Conservation (phyloP, 306 rosid species). For the Hippophae tibetana region DNA sequence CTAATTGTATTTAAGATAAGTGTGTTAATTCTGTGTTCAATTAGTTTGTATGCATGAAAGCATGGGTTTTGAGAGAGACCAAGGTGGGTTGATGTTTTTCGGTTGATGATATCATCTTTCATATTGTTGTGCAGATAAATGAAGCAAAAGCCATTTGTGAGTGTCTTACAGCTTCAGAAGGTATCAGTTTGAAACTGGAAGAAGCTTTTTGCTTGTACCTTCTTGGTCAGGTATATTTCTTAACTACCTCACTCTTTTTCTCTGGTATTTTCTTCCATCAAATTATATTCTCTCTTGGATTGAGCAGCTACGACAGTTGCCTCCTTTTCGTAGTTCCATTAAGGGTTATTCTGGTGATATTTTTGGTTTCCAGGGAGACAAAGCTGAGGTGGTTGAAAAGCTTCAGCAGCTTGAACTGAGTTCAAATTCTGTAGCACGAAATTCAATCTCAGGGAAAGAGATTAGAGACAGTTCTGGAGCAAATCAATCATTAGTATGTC, state of each 20-base stretch:
- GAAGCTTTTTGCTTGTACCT: conserved; percentile 71
- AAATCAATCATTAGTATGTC: conserved; percentile 61
- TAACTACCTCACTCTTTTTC: conserved; percentile 5
- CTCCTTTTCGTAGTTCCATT: conserved; percentile 10
- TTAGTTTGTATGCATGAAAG: background rate
- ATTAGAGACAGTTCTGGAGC: conserved; percentile 42
- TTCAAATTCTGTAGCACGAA: conserved; percentile 43
- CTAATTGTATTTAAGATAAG: background rate
- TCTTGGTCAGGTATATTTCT: conserved; percentile 63
- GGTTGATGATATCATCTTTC: conserved; percentile 2
- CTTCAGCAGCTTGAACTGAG: conserved; percentile 63
- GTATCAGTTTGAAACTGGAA: conserved; percentile 77
- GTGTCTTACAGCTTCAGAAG: conserved; percentile 75
- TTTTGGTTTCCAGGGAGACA: conserved; percentile 57
- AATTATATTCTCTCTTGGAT: conserved; percentile 18
- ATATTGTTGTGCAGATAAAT: conserved; percentile 47
- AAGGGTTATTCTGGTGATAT: conserved; percentile 8
- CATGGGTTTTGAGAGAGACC: conserved; percentile 1
- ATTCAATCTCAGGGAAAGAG: conserved; percentile 56
- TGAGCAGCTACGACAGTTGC: conserved; percentile 18
- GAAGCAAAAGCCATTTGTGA: conserved; percentile 74
- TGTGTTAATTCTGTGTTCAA: background rate
- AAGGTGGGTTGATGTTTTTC: background rate
- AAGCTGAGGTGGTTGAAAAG: conserved; percentile 61
- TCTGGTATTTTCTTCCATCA: conserved; percentile 9